Base-by-base conservation (phyloP, 2,329 filamentous ascomycete genomes). In the Verticillium nubilum region DNA sequence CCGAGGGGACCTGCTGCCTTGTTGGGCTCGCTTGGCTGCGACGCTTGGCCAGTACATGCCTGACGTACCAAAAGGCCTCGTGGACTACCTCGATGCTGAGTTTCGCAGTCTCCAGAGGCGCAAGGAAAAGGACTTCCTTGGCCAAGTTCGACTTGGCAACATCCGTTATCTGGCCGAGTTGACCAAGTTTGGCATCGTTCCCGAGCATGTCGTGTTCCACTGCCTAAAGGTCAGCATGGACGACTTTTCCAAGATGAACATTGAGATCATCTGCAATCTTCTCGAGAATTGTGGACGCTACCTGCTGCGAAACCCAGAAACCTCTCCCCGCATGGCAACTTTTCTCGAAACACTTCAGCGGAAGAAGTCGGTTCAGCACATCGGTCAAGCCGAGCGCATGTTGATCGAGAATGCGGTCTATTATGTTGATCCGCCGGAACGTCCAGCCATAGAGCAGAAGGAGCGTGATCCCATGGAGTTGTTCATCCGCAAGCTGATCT, bases 221-320 rank as follows among this genome's bases (percentile, higher is more conserved):
- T 99, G 95, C 71, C 86, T 99, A 67, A 99, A 97, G 74, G 94
- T 99, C 72, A 96, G 94, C 66, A 78, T 99, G 28, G 95, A 99
- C 68, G 95, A 99, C 69, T 99, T 99, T 70, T 97, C 95, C 2
- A 86, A 94, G 62, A 97, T 97, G 90, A 99, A 99, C 69, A 97
- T 99, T 64, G 96, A 99, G 73, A 97, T 99, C 67, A 94, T 99
- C 64, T 96, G 93, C 69, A 96, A 96, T 69, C 80, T 99, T 28
- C 82, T 99, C 25, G 95, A 99, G 73, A 98, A 98, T 64, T 99
- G 96, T 69, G 95, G 95, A 52, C 87, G 95, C 19, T 99, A 97
- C 73, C 80, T 99, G 25, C 82, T 99, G 60, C 91, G 94, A 56
- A 98, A 95, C 66, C 88, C 92, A 0, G 93, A 98, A 63, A 98